phyloP scores from a whole-genome alignment of 2,329 filamentous ascomycete genomes.

The Alternaria angustiovoidea region DNA sequence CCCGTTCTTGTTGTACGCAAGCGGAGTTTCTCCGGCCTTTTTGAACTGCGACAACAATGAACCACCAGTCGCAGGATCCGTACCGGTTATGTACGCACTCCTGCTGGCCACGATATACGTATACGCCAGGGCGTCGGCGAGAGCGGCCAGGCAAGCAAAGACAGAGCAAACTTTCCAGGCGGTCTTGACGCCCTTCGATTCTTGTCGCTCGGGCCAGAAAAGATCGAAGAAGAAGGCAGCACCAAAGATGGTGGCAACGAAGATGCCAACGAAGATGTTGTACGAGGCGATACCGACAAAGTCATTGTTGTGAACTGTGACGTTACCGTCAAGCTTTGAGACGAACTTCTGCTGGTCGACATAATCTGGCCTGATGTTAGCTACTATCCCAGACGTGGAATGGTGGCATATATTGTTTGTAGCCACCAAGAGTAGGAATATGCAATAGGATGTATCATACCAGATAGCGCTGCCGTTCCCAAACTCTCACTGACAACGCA shows the following conservation, averaged over 20 bases:
- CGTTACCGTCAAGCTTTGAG: conserved; percentile 49
- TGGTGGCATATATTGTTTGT: background rate
- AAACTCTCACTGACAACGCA: conserved; percentile 65
- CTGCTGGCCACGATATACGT: conserved; percentile 61
- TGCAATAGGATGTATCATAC: conserved; percentile 44
- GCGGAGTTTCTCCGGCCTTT: conserved; percentile 41
- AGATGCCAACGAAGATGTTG: conserved; percentile 67
- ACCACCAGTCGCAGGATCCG: conserved; percentile 41
- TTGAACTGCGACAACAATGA: conserved; percentile 46
- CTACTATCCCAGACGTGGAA: background rate
- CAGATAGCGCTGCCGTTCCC: conserved; percentile 63
- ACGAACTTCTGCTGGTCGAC: conserved; percentile 62
- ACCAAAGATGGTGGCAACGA: conserved; percentile 66
- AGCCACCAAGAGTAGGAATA: background rate
- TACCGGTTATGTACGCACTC: conserved; percentile 57
- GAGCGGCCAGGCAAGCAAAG: conserved; percentile 57
- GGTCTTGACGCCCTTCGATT: conserved; percentile 58
- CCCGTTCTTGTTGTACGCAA: conserved; percentile 60
- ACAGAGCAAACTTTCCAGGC: conserved; percentile 64
- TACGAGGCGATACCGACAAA: conserved; percentile 64
- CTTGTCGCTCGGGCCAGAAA: conserved; percentile 65
- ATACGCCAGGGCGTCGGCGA: conserved; percentile 59
- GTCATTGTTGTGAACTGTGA: conserved; percentile 62
- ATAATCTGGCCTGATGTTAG: conserved; percentile 54
- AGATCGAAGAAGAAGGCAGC: conserved; percentile 69